These are phyloP conservation scores for Chlorella vulgaris DNA, from an alignment of 139 green algal species.

Conservation along the genomic window DNA sequence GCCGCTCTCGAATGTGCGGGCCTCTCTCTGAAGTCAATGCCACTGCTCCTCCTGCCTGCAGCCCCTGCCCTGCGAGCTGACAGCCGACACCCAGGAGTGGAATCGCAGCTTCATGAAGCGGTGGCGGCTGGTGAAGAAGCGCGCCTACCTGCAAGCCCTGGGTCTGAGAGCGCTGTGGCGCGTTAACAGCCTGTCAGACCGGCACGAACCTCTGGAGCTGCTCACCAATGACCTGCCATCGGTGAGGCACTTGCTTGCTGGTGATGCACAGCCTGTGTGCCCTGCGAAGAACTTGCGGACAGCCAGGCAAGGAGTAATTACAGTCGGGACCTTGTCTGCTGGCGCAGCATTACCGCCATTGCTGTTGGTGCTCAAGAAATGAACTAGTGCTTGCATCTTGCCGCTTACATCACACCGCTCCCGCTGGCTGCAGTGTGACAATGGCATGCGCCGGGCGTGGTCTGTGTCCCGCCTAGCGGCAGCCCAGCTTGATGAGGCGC, in stretches of 20 bases:
- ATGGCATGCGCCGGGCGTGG: constrained; percentile 21
- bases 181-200: constrained; percentile 18
- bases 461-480: neutral
- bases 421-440: constrained; percentile 7
- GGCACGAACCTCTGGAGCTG: constrained; percentile 40
- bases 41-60: neutral
- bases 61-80: neutral
- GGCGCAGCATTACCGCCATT: too few species aligned
- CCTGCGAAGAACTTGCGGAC: too few species aligned
- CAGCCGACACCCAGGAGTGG: constrained; percentile 19
- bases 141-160: constrained; percentile 34
- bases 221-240: constrained; percentile 36
- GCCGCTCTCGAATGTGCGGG: too few species aligned
- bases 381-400: too few species aligned
- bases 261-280: neutral
- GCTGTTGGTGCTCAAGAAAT: too few species aligned
- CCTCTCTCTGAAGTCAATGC: too few species aligned
- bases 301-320: too few species aligned
- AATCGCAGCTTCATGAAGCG: constrained; percentile 29
- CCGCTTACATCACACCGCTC: too few species aligned
- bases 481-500: too few species aligned
- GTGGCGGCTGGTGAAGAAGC: constrained; percentile 41
- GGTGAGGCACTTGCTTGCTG: neutral
- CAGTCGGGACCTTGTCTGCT: too few species aligned
- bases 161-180: constrained; percentile 37